Percentiles rank a stretch among this genome's conserved stretches.
phyloP scores from a whole-genome alignment of 495 filamentous ascomycete genomes.

The Trichoderma orchidacearum region DNA sequence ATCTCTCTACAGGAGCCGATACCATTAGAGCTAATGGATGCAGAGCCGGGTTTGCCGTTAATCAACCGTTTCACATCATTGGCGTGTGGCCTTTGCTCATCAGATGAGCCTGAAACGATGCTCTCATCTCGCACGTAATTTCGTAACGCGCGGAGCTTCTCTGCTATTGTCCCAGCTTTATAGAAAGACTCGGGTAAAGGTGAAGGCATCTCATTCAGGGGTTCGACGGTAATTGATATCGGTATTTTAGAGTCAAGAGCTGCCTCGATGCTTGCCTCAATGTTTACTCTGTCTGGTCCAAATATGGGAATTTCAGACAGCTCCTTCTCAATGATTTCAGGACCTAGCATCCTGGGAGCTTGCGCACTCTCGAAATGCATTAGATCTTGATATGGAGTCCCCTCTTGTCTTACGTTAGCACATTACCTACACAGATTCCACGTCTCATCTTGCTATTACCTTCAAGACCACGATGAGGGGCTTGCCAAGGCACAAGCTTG shows the following conservation, averaged over 20 bases:
- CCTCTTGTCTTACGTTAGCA: conserved; percentile 18
- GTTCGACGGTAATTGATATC: background rate
- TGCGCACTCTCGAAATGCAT: conserved; percentile 32
- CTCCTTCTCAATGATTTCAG: conserved; percentile 26
- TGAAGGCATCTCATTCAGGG: conserved; percentile 7
- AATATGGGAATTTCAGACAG: conserved; percentile 30
- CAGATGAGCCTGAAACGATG: background rate
- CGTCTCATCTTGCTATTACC: conserved; percentile 15
- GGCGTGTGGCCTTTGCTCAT: background rate
- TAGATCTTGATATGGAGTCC: conserved; percentile 24
- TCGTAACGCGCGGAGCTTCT: conserved; percentile 23
- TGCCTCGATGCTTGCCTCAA: conserved; percentile 18
- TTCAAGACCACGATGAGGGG: conserved; percentile 29
- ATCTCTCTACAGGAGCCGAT: conserved; percentile 22
- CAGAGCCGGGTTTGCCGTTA: background rate
- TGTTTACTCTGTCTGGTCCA: conserved; percentile 20
- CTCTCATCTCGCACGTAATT: conserved; percentile 6
- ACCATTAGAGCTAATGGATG: background rate
- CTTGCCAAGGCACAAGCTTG: conserved; percentile 32
- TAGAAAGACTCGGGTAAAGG: conserved; percentile 13
- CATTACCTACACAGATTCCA: background rate
- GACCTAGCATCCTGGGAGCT: conserved; percentile 25
- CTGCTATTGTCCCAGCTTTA: conserved; percentile 19
- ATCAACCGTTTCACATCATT: background rate
- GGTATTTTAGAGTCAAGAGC: conserved; percentile 11